Evolutionary conservation across 176 grass and related monocot genomes (phyloP).

Genomic region (Phyllostachys edulis): DNA sequence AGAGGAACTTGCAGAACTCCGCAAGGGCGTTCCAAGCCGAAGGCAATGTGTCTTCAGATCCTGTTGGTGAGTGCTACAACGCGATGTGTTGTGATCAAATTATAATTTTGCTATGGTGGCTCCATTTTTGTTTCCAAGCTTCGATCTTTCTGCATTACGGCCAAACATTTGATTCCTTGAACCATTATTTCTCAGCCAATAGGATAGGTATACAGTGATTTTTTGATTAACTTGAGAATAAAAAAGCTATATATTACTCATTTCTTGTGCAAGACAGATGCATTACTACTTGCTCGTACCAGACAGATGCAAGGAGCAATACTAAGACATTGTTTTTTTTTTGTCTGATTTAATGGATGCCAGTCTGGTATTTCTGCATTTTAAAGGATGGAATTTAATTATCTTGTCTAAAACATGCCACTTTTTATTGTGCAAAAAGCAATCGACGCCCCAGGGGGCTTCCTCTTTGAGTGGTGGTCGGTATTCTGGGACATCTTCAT

Average conservation of each 20-base stretch:
- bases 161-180: background rate
- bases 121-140: background rate
- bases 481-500: conserved; percentile 90
- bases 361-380: conserved; percentile 16
- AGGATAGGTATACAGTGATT: background rate
- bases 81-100: background rate
- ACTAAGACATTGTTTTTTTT: background rate
- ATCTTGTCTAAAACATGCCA: background rate
- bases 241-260: background rate
- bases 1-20: conserved; percentile 58
- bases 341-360: background rate
- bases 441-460: conserved; percentile 68
- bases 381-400: conserved; percentile 4
- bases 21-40: conserved; percentile 71
- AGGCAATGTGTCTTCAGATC: conserved; percentile 50
- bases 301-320: background rate
- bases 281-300: background rate
- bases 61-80: conserved; percentile 58
- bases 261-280: background rate
- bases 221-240: background rate
- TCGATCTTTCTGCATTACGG: conserved; percentile 10
- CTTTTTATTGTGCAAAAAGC: conserved; percentile 35
- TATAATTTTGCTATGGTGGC: background rate
- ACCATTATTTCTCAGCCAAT: background rate
- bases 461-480: conserved; percentile 83